Conservation (phyloP, 2,329 filamentous ascomycete genomes). For the Pyrenophora teres region DNA sequence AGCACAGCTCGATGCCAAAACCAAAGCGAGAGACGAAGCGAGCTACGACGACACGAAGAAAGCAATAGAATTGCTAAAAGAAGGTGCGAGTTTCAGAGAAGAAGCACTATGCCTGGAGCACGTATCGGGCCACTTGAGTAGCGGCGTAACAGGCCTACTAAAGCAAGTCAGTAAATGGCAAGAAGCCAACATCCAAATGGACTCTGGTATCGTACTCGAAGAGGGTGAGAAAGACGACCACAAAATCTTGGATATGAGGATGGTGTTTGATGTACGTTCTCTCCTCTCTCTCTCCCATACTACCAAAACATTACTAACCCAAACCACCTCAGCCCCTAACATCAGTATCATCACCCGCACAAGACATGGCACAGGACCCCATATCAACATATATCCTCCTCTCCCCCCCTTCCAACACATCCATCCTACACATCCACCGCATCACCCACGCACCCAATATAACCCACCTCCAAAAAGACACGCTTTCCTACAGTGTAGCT, state of each 20-base stretch:
- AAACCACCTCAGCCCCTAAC: background rate
- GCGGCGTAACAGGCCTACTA: constrained; percentile 39
- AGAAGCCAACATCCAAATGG: constrained; percentile 65
- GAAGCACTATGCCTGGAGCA: constrained; percentile 50
- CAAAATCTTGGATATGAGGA: constrained; percentile 58
- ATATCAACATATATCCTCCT: constrained; percentile 38
- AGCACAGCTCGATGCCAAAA: constrained; percentile 37
- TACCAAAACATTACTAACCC: background rate
- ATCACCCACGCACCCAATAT: constrained; percentile 46
- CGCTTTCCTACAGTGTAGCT: constrained; percentile 55
- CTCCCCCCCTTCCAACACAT: constrained; percentile 9
- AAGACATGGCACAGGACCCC: background rate
- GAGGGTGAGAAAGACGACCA: constrained; percentile 30
- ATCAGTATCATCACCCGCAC: background rate
- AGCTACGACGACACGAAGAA: constrained; percentile 43
- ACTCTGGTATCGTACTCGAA: constrained; percentile 62
- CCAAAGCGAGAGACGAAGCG: constrained; percentile 4
- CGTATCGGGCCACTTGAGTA: constrained; percentile 39
- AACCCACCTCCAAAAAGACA: constrained; percentile 45
- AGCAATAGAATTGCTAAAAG: constrained; percentile 43
- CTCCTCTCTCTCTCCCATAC: background rate
- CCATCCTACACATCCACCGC: constrained; percentile 35
- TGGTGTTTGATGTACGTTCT: constrained; percentile 57
- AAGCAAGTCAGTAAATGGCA: constrained; percentile 52
- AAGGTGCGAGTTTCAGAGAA: constrained; percentile 51